These are phyloP conservation scores for Trichophyton verrucosum DNA, from an alignment of 2,329 filamentous ascomycete genomes.

Conservation along the genomic window DNA sequence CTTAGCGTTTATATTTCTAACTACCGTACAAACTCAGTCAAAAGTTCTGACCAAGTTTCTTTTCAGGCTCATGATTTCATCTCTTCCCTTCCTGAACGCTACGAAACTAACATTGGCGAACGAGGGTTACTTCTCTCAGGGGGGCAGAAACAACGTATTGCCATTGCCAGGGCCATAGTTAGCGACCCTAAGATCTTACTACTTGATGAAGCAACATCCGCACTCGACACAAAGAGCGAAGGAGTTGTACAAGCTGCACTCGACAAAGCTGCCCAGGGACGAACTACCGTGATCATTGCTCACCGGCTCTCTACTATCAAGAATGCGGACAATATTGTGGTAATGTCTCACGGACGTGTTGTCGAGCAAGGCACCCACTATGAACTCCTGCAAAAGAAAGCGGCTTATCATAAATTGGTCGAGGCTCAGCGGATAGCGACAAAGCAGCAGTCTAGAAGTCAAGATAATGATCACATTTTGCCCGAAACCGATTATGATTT, in stretches of 20 bases:
- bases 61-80: constrained; percentile 67
- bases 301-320: constrained; percentile 30
- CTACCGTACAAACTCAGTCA: not conserved
- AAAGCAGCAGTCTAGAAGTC: not conserved
- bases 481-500: not conserved
- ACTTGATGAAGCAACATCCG: constrained; percentile 73
- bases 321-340: constrained; percentile 30
- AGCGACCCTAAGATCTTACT: constrained; percentile 69
- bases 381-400: constrained; percentile 19
- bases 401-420: not conserved
- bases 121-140: constrained; percentile 10
- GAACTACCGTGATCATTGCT: constrained; percentile 23
- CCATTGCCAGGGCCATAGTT: constrained; percentile 67
- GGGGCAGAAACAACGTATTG: constrained; percentile 64
- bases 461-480: not conserved
- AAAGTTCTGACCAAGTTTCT: not conserved
- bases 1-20: not conserved
- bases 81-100: constrained; percentile 57
- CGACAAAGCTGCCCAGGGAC: constrained; percentile 53
- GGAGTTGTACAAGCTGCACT: constrained; percentile 72
- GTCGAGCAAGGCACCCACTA: constrained; percentile 28
- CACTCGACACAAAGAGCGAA: constrained; percentile 71
- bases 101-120: constrained; percentile 72
- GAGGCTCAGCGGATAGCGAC: not conserved
- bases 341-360: constrained; percentile 25